These are phyloP conservation scores for Plasmodium adleri DNA, from an alignment of 169 alveolate species.

Conservation along the genomic window DNA sequence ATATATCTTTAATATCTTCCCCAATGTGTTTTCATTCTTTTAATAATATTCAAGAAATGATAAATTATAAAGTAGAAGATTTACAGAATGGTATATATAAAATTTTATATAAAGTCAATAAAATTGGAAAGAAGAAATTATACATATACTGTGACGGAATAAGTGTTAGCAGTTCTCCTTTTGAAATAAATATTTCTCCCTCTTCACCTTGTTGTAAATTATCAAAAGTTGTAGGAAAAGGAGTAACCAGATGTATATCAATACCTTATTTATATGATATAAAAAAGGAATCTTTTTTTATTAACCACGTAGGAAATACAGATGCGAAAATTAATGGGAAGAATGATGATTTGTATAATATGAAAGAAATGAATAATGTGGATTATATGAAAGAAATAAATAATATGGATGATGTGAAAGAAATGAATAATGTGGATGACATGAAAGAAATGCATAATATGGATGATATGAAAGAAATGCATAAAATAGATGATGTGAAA, in stretches of 20 bases:
- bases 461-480: too few species aligned
- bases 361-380: too few species aligned
- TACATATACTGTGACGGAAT: constrained; percentile 74
- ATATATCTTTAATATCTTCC: not conserved
- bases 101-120: constrained; percentile 40
- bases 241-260: constrained; percentile 69
- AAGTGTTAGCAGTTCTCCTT: constrained; percentile 66
- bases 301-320: not conserved
- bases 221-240: constrained; percentile 51
- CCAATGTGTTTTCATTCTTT: constrained; percentile 26
- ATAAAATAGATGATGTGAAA: too few species aligned
- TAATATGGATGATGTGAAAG: too few species aligned
- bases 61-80: constrained; percentile 52
- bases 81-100: constrained; percentile 56
- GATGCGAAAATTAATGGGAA: not conserved
- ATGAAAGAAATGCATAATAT: too few species aligned
- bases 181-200: constrained; percentile 27
- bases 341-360: too few species aligned
- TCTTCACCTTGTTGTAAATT: constrained; percentile 27
- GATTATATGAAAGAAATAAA: too few species aligned
- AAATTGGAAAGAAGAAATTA: constrained; percentile 32
- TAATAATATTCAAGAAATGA: constrained; percentile 37
- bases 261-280: constrained; percentile 35
- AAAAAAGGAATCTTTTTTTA: not conserved
- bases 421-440: too few species aligned